These are phyloP conservation scores for Chlorophyllum brunneum DNA, from an alignment of 768 basidiomycete species.

Conservation along the genomic window DNA sequence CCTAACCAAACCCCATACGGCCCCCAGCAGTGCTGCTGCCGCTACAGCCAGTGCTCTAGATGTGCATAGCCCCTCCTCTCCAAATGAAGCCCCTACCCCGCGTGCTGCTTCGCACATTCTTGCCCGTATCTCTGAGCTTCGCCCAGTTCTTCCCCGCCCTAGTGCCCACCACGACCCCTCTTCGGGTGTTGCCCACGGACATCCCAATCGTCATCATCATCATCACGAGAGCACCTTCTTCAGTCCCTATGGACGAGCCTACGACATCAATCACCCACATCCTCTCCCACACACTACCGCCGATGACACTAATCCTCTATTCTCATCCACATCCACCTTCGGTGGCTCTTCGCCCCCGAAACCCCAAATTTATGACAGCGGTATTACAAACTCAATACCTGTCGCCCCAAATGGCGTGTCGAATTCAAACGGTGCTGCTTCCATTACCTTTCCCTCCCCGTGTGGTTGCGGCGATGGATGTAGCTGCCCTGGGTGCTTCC, in stretches of 20 bases:
- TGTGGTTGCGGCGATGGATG: conserved; percentile 66
- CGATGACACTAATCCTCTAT: conserved; percentile 13
- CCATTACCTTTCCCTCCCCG: conserved; percentile 34
- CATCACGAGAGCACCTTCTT: conserved; percentile 49
- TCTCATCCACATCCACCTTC: conserved; percentile 3
- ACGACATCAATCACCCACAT: conserved; percentile 40
- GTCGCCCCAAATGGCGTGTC: conserved; percentile 12
- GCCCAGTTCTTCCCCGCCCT: conserved; percentile 70
- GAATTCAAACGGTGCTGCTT: conserved; percentile 3
- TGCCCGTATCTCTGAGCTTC: conserved; percentile 59
- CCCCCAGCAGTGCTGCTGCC: conserved; percentile 14
- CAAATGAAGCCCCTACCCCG: conserved; percentile 12
- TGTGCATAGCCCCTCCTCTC: conserved; percentile 2
- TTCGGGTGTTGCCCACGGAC: conserved; percentile 36
- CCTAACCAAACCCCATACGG: not conserved
- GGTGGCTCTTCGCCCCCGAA: conserved; percentile 19
- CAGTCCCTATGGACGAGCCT: conserved; percentile 68
- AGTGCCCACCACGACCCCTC: conserved; percentile 42
- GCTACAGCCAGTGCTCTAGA: not conserved
- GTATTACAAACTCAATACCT: conserved; percentile 18
- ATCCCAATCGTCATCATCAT: conserved; percentile 43
- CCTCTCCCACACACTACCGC: conserved; percentile 21
- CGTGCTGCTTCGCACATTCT: conserved; percentile 44
- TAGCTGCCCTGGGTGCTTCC: conserved; percentile 59
- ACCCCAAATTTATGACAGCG: conserved; percentile 22